These are phyloP conservation scores for Trifolium repens DNA, from an alignment of 306 rosid genomes.

Conservation along the genomic window DNA sequence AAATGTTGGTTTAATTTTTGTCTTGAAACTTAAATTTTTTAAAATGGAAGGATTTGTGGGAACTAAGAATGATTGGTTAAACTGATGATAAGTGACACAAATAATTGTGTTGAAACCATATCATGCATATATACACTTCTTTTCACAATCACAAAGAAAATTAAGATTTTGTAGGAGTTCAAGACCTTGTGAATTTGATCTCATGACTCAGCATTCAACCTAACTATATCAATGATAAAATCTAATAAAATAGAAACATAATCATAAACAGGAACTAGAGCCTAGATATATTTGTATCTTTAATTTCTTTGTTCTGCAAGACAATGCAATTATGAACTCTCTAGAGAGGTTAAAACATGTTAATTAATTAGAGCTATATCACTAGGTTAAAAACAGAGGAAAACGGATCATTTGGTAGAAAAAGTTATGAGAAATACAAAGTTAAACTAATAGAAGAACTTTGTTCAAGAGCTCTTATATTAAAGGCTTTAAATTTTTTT, in stretches of 20 bases:
- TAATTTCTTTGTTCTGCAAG: conserved; percentile 45
- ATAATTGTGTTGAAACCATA: conserved; percentile 52
- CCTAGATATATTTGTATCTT: conserved; percentile 46
- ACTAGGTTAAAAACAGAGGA: conserved; percentile 33
- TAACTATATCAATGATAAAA: conserved; percentile 54
- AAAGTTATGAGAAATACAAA: not conserved
- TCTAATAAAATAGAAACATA: conserved; percentile 61
- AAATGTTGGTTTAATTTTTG: conserved; percentile 1
- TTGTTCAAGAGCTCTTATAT: too few species aligned
- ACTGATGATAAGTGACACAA: conserved; percentile 33
- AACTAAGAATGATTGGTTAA: conserved; percentile 45
- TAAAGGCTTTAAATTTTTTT: too few species aligned
- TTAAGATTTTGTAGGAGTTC: conserved; percentile 43
- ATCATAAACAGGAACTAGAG: conserved; percentile 49
- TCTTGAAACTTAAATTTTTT: not conserved
- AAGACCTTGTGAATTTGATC: conserved; percentile 34
- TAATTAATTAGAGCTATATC: conserved; percentile 42
- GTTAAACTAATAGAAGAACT: too few species aligned
- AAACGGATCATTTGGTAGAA: conserved; percentile 26
- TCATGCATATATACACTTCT: conserved; percentile 45
- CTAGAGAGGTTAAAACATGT: conserved; percentile 38
- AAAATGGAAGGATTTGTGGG: conserved; percentile 25
- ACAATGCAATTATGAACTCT: conserved; percentile 56
- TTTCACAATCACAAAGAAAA: conserved; percentile 39
- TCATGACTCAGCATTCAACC: conserved; percentile 50